Percentiles rank a stretch among this genome's conserved stretches.
Evolutionary conservation across 75 land plant species (phyloP).

Genomic region (Isoetes taiwanensis): DNA sequence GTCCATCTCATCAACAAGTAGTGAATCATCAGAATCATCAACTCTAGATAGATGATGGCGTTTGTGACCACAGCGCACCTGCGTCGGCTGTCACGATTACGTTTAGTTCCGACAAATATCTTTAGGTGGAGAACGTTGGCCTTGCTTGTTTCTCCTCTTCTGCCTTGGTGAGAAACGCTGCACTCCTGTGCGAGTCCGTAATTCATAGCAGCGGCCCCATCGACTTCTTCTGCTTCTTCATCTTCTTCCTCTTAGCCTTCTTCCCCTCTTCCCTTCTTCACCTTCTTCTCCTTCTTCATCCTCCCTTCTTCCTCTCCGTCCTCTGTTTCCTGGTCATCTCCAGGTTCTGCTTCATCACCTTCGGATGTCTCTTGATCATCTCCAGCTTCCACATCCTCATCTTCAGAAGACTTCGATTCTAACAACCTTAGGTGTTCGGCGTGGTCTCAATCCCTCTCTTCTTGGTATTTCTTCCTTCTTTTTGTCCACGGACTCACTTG

Average conservation of each 20-base stretch:
- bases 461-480: constrained; percentile 61
- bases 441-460: constrained; percentile 84
- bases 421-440: constrained; percentile 29
- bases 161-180: constrained; percentile 59
- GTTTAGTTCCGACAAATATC: constrained; percentile 63
- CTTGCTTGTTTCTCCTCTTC: constrained; percentile 33
- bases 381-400: no score
- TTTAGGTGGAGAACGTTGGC: constrained; percentile 56
- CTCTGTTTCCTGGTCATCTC: not conserved
- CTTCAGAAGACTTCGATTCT: no score
- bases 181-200: constrained; percentile 75
- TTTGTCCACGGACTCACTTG: constrained; percentile 28
- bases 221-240: constrained; percentile 74
- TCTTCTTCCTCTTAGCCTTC: constrained; percentile 80
- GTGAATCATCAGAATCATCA: constrained; percentile 97
- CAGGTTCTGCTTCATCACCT: constrained; percentile 50
- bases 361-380: constrained; percentile 33
- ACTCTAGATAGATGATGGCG: constrained; percentile 51
- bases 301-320: constrained; percentile 35
- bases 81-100: constrained; percentile 54
- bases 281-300: constrained; percentile 39
- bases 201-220: constrained; percentile 85
- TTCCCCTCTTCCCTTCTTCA: constrained; percentile 26
- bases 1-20: constrained; percentile 91
- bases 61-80: constrained; percentile 56